These are phyloP conservation scores for Brettanomyces bruxellensis DNA, from an alignment of 805 yeast species.

Conservation along the genomic window DNA sequence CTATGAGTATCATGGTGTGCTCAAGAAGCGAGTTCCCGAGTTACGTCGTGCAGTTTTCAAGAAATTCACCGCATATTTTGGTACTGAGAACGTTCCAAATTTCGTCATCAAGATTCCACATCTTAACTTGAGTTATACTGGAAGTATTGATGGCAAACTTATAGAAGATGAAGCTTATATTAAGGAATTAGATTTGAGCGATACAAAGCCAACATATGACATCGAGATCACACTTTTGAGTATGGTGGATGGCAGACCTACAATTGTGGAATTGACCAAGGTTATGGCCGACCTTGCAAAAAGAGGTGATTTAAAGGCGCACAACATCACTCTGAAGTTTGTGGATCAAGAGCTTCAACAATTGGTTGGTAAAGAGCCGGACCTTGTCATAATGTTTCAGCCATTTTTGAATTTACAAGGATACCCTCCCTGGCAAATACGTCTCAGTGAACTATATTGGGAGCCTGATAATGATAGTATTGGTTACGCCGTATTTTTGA, in stretches of 20 bases:
- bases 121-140: conserved; percentile 39
- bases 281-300: conserved; percentile 73
- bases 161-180: conserved; percentile 15
- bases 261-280: conserved; percentile 79
- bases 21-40: conserved; percentile 46
- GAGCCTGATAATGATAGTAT: conserved; percentile 79
- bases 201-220: conserved; percentile 25
- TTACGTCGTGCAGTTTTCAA: conserved; percentile 47
- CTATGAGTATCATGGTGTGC: conserved; percentile 71
- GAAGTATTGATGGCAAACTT: conserved; percentile 26
- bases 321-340: conserved; percentile 65
- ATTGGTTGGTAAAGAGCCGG: conserved; percentile 89
- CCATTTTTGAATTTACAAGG: conserved; percentile 88
- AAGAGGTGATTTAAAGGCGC: conserved; percentile 46
- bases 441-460: conserved; percentile 86
- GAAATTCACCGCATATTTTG: conserved; percentile 65
- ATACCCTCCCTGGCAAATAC: conserved; percentile 96
- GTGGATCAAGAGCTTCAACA: conserved; percentile 67
- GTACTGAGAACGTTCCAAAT: conserved; percentile 56
- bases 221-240: conserved; percentile 63
- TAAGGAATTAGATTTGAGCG: not conserved
- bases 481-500: conserved; percentile 70
- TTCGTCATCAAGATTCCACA: conserved; percentile 63
- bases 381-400: conserved; percentile 72
- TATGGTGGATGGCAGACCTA: conserved; percentile 77